phyloP scores from a whole-genome alignment of 2,329 filamentous ascomycete genomes.

The Cordyceps javanica region DNA sequence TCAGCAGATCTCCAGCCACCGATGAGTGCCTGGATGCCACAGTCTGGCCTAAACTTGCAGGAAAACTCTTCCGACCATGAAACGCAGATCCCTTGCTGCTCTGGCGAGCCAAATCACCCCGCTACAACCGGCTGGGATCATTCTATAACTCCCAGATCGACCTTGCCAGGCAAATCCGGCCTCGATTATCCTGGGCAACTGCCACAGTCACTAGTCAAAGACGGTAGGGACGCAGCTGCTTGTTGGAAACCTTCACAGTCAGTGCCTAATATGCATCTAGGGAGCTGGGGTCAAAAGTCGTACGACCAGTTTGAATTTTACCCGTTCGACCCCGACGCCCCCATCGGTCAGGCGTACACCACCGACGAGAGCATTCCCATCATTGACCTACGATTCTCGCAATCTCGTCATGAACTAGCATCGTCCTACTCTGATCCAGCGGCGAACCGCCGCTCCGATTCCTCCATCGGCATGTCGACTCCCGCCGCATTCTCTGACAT shows the following conservation, averaged over 20 bases:
- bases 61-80: not conserved
- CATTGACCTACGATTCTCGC: constrained; percentile 51
- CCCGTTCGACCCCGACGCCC: constrained; percentile 49
- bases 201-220: constrained; percentile 5
- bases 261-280: constrained; percentile 15
- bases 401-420: constrained; percentile 42
- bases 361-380: constrained; percentile 58
- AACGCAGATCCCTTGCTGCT: not conserved
- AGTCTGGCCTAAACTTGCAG: not conserved
- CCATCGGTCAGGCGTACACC: constrained; percentile 56
- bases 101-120: not conserved
- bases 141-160: constrained; percentile 2
- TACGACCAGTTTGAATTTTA: constrained; percentile 51
- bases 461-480: constrained; percentile 67
- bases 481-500: constrained; percentile 60
- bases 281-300: constrained; percentile 46
- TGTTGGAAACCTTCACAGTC: not conserved
- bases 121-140: not conserved
- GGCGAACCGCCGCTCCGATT: constrained; percentile 62
- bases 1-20: constrained; percentile 2
- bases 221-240: not conserved
- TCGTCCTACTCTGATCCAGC: constrained; percentile 43
- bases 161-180: not conserved
- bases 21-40: constrained; percentile 7
- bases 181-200: constrained; percentile 3